Base-by-base conservation (phyloP, 2,329 filamentous ascomycete species). In the Torrubiella hemipterigena region DNA sequence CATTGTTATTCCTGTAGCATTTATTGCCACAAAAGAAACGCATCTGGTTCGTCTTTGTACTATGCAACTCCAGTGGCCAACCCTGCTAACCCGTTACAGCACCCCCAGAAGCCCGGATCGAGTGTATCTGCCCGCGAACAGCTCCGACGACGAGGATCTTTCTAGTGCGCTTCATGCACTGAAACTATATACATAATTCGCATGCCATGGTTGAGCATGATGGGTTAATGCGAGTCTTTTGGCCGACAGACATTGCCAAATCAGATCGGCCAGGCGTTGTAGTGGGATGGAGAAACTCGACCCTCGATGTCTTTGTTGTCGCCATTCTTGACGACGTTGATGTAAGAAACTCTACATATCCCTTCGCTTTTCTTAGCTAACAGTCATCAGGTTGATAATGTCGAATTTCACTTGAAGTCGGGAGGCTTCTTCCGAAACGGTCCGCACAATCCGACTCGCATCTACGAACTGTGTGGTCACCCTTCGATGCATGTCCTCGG, bases 181-280 rank as follows among this genome's bases (percentile, higher is more conserved):
- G 14, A 17, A 14, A 16, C 20, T 23, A 13, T 12, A 31, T 24
- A 7, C 10, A 12, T 5, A 15, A 8, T 10, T 45, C 44, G 45
- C 50, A 51, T 60, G 70, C 67, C 67, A 78, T 78, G 73, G 64
- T 72, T 64, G 72, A 73, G 61, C 67, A 76, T 67, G 73, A 91
- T 83, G 87, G 83, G 50, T 68, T 96, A 65, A 85, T 96, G 78
- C 85, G 91, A 66, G 78, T 98, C 63, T 96, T 98, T 65, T 98
- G 91, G 91, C 93, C 91, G 48, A 81, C 81, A 49, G 87, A 93
- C 60, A 76, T 84, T 49, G 69, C 73, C 33, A 70, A 67, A 55
- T 81, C 78, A 33, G 72, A 75, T 43, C 67, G 73, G 35, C 74
- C 84, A 25, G 91, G 89, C 27, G 82, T 95, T 38, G 76, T 98